Evolutionary conservation across 2,329 filamentous ascomycete genomes (phyloP), one percentile per base, ranked within the genome.

Genomic region (Alternaria ethzedia): DNA sequence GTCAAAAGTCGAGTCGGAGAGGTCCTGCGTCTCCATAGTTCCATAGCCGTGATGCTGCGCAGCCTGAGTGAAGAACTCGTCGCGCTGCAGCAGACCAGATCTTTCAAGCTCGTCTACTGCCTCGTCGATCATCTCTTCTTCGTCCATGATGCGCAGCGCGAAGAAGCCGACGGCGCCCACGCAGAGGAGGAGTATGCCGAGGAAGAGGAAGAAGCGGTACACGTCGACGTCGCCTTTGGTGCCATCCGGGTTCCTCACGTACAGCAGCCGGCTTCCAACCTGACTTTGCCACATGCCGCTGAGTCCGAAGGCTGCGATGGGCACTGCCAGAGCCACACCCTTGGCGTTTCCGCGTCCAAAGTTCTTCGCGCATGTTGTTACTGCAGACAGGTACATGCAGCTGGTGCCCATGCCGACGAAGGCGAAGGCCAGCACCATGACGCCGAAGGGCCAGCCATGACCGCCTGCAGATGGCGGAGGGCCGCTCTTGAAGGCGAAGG

Each of bases 281-380:
- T 98, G 95, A 73, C 93, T 96, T 81, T 96, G 86, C 92, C 96
- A 97, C 91, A 99, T 95, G 51, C 94, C 94, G 75, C 94, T 97
- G 60, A 99, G 81, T 0, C 96, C 96, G 78, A 97, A 97, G 7
- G 92, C 91, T 0, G 96, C 93, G 78, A 98, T 97, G 2, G 96
- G 96, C 63, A 93, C 86, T 2, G 95, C 94, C 59, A 99, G 85
- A 64, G 96, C 95, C 54, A 99, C 83, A 0, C 96, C 96, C 73
- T 95, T 91, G 75, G 96, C 90, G 75, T 90, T 92, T 5, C 94
- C 93, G 64, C 91, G 89, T 52, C 94, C 94, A 81, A 98, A 99
- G 82, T 98, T 99, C 88, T 99, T 99, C 36, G 96, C 96, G 76
- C 94, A 97, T 0, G 95, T 97, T 7, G 95, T 95, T n/a, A 99